Conservation (phyloP, 179 eudicot species). For the Beta lomatogona region DNA sequence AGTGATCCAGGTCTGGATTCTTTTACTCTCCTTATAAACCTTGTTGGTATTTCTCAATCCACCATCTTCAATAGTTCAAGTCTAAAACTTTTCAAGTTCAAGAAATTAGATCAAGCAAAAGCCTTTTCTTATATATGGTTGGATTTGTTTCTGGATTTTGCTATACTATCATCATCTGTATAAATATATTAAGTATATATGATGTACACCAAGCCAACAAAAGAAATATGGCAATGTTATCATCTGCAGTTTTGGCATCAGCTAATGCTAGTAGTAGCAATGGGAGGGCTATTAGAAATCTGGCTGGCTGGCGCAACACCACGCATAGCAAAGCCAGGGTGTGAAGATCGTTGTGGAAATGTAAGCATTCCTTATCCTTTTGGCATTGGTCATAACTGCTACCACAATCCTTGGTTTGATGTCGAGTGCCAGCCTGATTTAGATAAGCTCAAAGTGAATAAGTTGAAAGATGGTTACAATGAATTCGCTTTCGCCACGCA, state of each 20-base stretch:
- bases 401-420: slow-evolving; percentile 10
- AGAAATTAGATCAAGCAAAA: too few species aligned
- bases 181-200: not conserved
- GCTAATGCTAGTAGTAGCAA: not conserved
- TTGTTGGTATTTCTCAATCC: too few species aligned
- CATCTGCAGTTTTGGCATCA: not conserved
- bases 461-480: too few species aligned
- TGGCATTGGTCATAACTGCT: slow-evolving; percentile 30
- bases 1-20: too few species aligned
- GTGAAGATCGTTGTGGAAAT: slow-evolving; percentile 26
- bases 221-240: not conserved
- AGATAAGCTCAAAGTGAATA: too few species aligned
- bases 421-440: not conserved
- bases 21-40: too few species aligned
- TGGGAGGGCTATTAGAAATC: not conserved
- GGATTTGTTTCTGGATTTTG: too few species aligned
- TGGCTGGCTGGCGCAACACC: not conserved
- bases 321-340: slow-evolving; percentile 21
- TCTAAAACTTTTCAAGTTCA: too few species aligned
- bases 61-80: too few species aligned
- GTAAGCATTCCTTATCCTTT: slow-evolving; percentile 35
- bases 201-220: not conserved
- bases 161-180: too few species aligned
- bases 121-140: too few species aligned
- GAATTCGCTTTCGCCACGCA: not conserved